phyloP scores from a whole-genome alignment of 352 stramenopile species.

The Globisporangium iwayamae region DNA sequence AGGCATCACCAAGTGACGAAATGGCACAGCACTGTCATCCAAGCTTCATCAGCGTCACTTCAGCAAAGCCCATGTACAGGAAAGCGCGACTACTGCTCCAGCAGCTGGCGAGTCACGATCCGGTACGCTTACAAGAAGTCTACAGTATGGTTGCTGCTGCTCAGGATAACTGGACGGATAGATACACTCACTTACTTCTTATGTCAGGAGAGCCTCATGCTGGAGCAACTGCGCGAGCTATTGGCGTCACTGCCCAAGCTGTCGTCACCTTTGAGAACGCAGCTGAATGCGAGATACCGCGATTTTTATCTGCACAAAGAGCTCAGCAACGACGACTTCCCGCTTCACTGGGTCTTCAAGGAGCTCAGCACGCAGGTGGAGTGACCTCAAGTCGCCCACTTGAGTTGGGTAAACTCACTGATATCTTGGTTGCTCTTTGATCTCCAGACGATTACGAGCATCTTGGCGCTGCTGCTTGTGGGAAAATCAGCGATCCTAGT shows the following conservation, averaged over 20 bases:
- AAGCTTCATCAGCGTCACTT: constrained; percentile 19
- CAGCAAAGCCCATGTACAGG: constrained; percentile 20
- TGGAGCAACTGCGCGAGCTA: constrained; percentile 10
- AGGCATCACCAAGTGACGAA: neutral
- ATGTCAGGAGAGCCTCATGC: constrained; percentile 8
- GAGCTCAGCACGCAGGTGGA: constrained; percentile 56
- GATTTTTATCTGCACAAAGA: constrained; percentile 32
- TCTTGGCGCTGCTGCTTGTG: constrained; percentile 43
- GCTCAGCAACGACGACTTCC: constrained; percentile 17
- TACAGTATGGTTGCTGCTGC: neutral
- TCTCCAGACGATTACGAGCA: constrained; percentile 40
- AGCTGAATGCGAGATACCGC: constrained; percentile 28
- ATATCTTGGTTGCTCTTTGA: neutral
- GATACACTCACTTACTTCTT: neutral
- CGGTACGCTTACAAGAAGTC: neutral
- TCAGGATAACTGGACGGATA: neutral
- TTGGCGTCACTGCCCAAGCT: neutral
- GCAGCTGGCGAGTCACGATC: constrained; percentile 18
- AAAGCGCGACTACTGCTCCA: constrained; percentile 26
- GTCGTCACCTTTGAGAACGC: neutral
- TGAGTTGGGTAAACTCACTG: neutral
- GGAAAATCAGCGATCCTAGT: constrained; percentile 59
- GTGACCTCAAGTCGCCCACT: neutral
- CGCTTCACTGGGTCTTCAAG: constrained; percentile 40
- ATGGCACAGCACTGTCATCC: constrained; percentile 7